Evolutionary conservation across 2,329 filamentous ascomycete genomes (phyloP).

Genomic region (Annulohypoxylon truncatum): DNA sequence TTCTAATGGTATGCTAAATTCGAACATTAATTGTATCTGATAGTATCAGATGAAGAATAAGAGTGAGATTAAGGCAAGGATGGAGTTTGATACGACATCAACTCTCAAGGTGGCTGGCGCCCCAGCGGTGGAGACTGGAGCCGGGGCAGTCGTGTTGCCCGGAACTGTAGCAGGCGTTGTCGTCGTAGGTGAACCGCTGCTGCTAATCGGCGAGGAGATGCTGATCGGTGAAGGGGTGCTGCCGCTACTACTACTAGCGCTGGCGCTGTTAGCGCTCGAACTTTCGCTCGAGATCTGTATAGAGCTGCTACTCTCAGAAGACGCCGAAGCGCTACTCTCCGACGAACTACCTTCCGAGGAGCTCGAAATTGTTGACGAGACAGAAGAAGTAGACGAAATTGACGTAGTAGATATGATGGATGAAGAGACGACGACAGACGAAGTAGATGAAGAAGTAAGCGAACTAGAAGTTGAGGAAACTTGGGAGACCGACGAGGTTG

Average conservation of each 20-base stretch:
- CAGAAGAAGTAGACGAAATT: conserved; percentile 12
- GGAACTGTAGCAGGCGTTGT: conserved; percentile 31
- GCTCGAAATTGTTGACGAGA: conserved; percentile 8
- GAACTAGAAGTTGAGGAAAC: conserved; percentile 16
- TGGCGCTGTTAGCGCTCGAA: conserved; percentile 8
- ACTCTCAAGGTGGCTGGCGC: conserved; percentile 28
- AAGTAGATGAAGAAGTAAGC: conserved; percentile 13
- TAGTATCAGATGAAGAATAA: conserved; percentile 45
- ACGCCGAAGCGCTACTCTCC: conserved; percentile 12
- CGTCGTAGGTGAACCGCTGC: conserved; percentile 15
- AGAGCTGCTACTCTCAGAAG: conserved; percentile 7
- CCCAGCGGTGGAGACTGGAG: conserved; percentile 34
- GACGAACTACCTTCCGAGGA: conserved; percentile 7
- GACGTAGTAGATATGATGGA: conserved; percentile 22
- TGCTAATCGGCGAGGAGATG: conserved; percentile 20
- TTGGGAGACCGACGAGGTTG: conserved; percentile 21
- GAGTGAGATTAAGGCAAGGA: conserved; percentile 44
- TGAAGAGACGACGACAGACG: too few relatives aligned
- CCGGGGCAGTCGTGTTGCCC: conserved; percentile 28
- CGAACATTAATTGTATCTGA: conserved; percentile 36
- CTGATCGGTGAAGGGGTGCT: conserved; percentile 19
- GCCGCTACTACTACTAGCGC: conserved; percentile 10
- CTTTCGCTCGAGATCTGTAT: conserved; percentile 6
- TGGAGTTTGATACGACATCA: conserved; percentile 7
- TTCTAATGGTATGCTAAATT: conserved; percentile 12